Conservation (phyloP, 495 filamentous ascomycete species). For the Penicillium coprophilum region DNA sequence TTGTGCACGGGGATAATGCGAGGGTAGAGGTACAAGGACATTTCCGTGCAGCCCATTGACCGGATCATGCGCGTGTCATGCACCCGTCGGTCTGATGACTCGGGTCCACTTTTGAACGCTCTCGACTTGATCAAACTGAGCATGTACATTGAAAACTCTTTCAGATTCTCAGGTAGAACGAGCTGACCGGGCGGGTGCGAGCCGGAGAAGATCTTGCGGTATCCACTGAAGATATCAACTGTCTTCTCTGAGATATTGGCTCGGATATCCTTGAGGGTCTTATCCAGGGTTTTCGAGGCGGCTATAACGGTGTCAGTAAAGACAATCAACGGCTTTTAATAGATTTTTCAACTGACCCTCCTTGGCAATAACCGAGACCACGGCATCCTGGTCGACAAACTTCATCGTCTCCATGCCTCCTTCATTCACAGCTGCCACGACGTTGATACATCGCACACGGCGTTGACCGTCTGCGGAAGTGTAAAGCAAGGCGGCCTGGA, state of each 20-base stretch:
- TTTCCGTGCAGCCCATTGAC: constrained; percentile 77
- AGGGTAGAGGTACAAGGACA: constrained; percentile 93
- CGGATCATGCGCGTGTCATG: constrained; percentile 90
- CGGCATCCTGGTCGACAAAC: constrained; percentile 92
- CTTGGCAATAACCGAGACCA: constrained; percentile 83
- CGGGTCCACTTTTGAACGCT: constrained; percentile 90
- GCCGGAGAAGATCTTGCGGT: constrained; percentile 84
- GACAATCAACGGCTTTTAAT: constrained; percentile 4
- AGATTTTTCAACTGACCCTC: constrained; percentile 53
- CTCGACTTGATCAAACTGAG: constrained; percentile 88
- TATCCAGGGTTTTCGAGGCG: constrained; percentile 75
- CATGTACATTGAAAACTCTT: constrained; percentile 97
- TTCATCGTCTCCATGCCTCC: constrained; percentile 80
- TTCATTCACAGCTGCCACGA: constrained; percentile 89
- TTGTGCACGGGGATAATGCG: constrained; percentile 90
- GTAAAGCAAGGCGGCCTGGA: constrained; percentile 93
- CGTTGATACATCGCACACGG: constrained; percentile 87
- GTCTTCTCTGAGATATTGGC: constrained; percentile 84
- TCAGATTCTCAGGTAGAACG: constrained; percentile 91
- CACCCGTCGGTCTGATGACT: constrained; percentile 86
- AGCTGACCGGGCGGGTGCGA: constrained; percentile 90
- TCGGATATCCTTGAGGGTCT: constrained; percentile 84
- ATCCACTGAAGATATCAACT: constrained; percentile 89
- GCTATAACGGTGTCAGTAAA: constrained; percentile 43
- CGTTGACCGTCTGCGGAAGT: constrained; percentile 89